Conservation (phyloP, 202 grass and related monocot species). For the Carex sylvatica region DNA sequence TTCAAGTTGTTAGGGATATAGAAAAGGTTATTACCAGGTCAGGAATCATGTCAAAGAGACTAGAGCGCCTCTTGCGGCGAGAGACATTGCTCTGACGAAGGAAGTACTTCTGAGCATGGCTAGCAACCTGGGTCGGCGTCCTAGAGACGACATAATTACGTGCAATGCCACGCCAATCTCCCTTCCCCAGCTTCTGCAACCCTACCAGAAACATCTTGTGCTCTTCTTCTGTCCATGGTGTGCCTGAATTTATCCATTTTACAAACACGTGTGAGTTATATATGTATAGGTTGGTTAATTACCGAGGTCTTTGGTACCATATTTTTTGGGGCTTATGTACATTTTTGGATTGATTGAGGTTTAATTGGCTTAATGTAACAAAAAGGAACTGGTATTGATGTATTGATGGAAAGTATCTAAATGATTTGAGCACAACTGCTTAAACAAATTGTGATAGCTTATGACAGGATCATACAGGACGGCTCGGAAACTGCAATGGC, state of each 20-base stretch:
- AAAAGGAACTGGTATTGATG: not conserved
- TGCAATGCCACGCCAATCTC: conserved; percentile 90
- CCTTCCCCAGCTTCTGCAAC: conserved; percentile 83
- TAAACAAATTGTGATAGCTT: not conserved
- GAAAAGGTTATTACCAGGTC: conserved; percentile 45
- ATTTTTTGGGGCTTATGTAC: not conserved
- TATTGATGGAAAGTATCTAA: not conserved
- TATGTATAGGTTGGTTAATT: not conserved
- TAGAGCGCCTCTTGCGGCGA: conserved; percentile 80
- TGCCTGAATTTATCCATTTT: conserved; percentile 46
- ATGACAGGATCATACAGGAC: not conserved
- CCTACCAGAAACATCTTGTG: conserved; percentile 86
- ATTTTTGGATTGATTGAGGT: not conserved
- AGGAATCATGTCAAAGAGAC: conserved; percentile 88
- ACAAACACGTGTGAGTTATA: not conserved
- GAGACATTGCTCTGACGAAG: conserved; percentile 82
- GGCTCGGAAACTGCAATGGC: not conserved
- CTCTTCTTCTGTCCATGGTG: conserved; percentile 93
- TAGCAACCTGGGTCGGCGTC: conserved; percentile 95
- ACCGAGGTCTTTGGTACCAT: not conserved
- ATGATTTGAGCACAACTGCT: not conserved
- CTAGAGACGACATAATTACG: conserved; percentile 76
- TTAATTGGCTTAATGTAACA: not conserved
- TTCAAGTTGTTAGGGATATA: not conserved
- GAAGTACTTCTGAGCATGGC: conserved; percentile 96